A percentile compares a stretch with the other conserved stretches of the same genome.
Conservation (phyloP, 1,284 basidiomycete genomes). For the Puccinia sorghi region DNA sequence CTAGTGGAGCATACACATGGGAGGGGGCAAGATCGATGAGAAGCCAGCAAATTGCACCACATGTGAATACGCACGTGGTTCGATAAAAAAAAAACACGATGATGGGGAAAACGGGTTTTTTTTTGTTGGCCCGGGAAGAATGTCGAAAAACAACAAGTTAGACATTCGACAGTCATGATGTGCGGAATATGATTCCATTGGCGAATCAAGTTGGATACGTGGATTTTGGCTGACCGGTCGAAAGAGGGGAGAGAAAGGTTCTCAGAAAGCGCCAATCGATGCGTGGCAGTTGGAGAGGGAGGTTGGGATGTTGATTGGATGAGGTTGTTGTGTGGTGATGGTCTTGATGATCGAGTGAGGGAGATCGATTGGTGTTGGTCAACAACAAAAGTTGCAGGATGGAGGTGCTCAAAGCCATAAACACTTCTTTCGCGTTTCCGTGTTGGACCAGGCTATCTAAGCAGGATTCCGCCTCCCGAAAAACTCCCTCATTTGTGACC, state of each 20-base stretch:
- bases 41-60: not conserved
- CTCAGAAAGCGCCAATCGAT: not conserved
- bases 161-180: too few relatives aligned
- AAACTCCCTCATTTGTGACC: too few relatives aligned
- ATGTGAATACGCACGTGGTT: not conserved
- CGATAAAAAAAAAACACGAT: too few relatives aligned
- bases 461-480: not conserved
- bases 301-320: too few relatives aligned
- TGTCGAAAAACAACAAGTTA: not conserved
- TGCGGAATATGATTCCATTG: not conserved
- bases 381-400: not conserved
- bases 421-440: conserved; percentile 2
- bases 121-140: not conserved
- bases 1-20: not conserved
- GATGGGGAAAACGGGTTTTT: too few relatives aligned
- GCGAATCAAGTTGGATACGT: not conserved
- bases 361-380: not conserved
- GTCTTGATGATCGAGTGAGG: not conserved
- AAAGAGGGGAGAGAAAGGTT: not conserved
- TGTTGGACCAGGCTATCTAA: not conserved
- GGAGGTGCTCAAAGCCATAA: not conserved
- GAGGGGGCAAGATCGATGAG: not conserved
- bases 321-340: not conserved
- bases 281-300: not conserved
- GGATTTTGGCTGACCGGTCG: not conserved